A percentile compares a stretch with the other conserved stretches of the same genome.
These are phyloP conservation scores for Garcia nutans DNA, from an alignment of 345 rosid genomes.

Conservation along the genomic window DNA sequence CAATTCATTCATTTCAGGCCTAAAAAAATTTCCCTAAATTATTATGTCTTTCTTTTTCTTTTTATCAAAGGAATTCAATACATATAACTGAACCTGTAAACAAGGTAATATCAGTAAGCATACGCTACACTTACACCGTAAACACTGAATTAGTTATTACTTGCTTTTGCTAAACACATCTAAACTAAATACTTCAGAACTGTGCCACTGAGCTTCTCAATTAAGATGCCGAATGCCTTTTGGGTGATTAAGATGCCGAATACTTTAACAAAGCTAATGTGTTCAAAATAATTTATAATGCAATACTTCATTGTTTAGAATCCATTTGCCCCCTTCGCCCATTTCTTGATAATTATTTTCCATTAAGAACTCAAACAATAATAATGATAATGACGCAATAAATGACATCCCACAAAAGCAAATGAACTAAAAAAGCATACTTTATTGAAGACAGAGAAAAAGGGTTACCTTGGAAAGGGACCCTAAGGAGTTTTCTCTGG, in stretches of 20 bases:
- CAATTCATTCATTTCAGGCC: background rate
- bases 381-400: background rate
- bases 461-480: slow-evolving; percentile 47
- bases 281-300: background rate
- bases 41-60: background rate
- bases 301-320: background rate
- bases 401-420: background rate
- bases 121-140: no score
- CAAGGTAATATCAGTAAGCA: background rate
- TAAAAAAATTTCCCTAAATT: background rate
- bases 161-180: background rate
- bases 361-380: no score
- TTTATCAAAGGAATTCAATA: no score
- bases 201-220: no score
- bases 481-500: slow-evolving; percentile 17
- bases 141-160: background rate
- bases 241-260: no score
- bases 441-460: background rate
- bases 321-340: background rate
- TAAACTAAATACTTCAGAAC: no score
- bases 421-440: background rate
- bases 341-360: background rate
- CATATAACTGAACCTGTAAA: background rate
- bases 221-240: no score
- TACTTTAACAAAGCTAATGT: no score